A percentile compares a stretch with the other conserved stretches of the same genome.
Evolutionary conservation across 2,329 filamentous ascomycete genomes (phyloP).

Genomic region (Thermochaetoides dissita): DNA sequence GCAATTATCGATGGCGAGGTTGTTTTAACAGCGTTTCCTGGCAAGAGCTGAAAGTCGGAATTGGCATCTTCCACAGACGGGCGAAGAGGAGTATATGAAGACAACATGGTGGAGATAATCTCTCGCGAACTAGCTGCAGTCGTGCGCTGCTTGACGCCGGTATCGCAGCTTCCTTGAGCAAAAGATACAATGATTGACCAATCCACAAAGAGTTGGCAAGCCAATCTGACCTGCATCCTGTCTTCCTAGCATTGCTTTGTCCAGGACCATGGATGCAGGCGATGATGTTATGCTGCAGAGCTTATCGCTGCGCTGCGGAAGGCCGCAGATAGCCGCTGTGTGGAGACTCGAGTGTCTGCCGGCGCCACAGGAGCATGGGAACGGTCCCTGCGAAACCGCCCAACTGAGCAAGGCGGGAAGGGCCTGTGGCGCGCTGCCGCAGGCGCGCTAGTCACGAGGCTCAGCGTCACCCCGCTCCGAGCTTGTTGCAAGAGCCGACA

Average conservation of each 20-base stretch:
- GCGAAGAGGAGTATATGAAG: too few relatives aligned
- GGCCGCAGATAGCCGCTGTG: constrained; percentile 17
- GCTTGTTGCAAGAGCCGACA: too few relatives aligned
- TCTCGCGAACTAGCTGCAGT: background rate
- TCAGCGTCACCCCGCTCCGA: too few relatives aligned
- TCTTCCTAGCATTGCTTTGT: constrained; percentile 10
- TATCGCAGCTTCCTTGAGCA: constrained; percentile 6
- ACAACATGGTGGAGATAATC: background rate
- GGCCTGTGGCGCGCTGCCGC: too few relatives aligned
- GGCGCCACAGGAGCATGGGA: constrained; percentile 8
- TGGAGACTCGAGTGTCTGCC: constrained; percentile 8
- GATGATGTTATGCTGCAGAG: constrained; percentile 15
- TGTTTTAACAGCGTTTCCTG: too few relatives aligned
- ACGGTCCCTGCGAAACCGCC: background rate
- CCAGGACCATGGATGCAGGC: constrained; percentile 9
- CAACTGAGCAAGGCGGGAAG: too few relatives aligned
- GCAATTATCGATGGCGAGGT: too few relatives aligned
- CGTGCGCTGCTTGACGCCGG: constrained; percentile 3
- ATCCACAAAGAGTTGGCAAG: constrained; percentile 2
- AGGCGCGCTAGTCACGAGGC: too few relatives aligned
- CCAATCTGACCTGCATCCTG: constrained; percentile 6
- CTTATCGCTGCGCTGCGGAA: constrained; percentile 15
- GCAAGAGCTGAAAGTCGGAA: too few relatives aligned
- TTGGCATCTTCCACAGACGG: too few relatives aligned
- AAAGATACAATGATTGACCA: constrained; percentile 3